Base-by-base conservation (phyloP, 73 alveolate genomes). In the Blepharisma japonicum region DNA sequence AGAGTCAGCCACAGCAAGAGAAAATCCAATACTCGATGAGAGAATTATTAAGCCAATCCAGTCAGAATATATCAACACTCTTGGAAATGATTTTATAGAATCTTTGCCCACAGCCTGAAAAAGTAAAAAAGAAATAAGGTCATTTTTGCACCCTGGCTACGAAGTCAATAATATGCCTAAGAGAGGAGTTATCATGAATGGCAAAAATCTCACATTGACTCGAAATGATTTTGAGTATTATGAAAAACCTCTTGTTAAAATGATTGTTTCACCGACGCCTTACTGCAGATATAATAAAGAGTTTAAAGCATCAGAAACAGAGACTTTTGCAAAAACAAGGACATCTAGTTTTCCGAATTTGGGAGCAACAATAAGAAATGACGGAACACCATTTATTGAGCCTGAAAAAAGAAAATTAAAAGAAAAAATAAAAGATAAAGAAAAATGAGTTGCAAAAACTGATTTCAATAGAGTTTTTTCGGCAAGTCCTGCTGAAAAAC, bases 71-170 rank as follows among this genome's bases (percentile, higher is more conserved):
- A 61, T 61, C 38, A 20, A n/a, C 39, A 20, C 74, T 9, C 27
- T 39, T 2, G 66, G 80, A 9, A 25, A 9, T 4, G 66, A 47
- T n/a, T 45, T 18, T 25, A 39, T 70, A 2, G 27, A 47, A 9
- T 45, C 68, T n/a, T 70, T 70, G 20, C 80, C 66, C 25, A 45
- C 68, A 70, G 79, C 54, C 6, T 49, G 87, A 68, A 46, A 66
- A 6, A 27, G 86, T 7, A 78, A 79, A 49, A 68, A 53, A 68
- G 90, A 83, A 42, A 83, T 83, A 4, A 14, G 90, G 21, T 11
- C 77, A 23, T 78, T 79, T 81, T 79, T 83, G 5, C 90, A 83
- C 55, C 90, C 90, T 8, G 71, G 80, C 18, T 20, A 76, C 45
- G 50, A 66, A 20, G 90, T 77, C 21, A 68, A 77, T 6, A 21